Base-by-base conservation (phyloP, 129 eudicot species). In the Pittosporum tobira region DNA sequence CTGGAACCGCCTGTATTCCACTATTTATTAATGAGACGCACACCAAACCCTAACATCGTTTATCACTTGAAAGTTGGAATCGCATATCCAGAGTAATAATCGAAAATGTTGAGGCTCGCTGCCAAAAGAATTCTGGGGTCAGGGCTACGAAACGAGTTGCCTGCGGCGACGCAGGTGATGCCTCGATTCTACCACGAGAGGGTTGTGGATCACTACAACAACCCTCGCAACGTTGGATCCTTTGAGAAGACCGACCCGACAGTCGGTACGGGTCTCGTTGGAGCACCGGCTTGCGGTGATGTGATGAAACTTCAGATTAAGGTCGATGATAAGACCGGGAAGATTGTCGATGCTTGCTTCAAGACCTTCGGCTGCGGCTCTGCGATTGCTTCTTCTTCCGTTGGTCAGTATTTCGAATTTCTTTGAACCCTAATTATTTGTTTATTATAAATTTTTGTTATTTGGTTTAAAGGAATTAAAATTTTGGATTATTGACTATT, bases 231-330 rank as follows among this genome's bases (percentile, higher is more conserved):
- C 69, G 99, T 91, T 24, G 99, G 99, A 7, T 84, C 99, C 1
- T 91, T 91, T 57, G 99, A 91, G 25, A 91, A 91, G 81, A 68
- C 75, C 73, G 99, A 91, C 62, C 85, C 99, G 1, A 72, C 68
- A 26, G 96, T 91, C 11, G 99, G 99, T 2, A 91, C 99, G 25
- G 99, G 99, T 5, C 84, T 91, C 3, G 99, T 91, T 7, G 96
- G 99, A 22, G 99, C 99, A 0, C 99, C 99, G 22, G 99, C 99
- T 31, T 91, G 98, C 44, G 98, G 98, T 18, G 98, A 91, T 67
- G 98, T 91, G 11, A 91, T 91, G 98, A 91, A 91, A 74, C 76
- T 91, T 9, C 98, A 91, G 68, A 86, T 91, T 26, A 83, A 72
- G 78, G 90, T 91, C 19, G 96, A 91, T 66, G 85, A 86, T 3